Conservation (phyloP, 345 rosid genomes). For the Rhizophora mangle region DNA sequence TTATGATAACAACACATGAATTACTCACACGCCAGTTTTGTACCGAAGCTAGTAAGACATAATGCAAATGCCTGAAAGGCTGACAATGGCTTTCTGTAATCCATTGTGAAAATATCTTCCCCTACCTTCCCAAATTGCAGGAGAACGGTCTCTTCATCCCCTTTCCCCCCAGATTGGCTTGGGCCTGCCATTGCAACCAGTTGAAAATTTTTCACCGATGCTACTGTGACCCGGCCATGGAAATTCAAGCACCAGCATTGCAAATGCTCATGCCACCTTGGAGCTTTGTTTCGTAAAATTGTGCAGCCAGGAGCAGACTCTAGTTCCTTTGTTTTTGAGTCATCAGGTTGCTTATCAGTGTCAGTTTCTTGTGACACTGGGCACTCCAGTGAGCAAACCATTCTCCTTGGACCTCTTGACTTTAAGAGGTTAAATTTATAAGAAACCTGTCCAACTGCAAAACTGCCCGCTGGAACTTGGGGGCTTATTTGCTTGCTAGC, state of each 20-base stretch:
- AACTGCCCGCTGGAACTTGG: constrained; percentile 86
- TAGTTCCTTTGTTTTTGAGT: constrained; percentile 34
- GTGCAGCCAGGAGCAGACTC: constrained; percentile 40
- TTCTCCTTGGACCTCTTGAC: constrained; percentile 97
- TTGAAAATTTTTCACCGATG: constrained; percentile 92
- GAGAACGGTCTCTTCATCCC: constrained; percentile 79
- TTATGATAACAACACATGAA: background rate
- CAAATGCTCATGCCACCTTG: constrained; percentile 92
- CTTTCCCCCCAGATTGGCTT: constrained; percentile 82
- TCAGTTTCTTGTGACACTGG: constrained; percentile 39
- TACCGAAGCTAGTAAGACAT: constrained; percentile 94
- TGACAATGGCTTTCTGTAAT: constrained; percentile 84
- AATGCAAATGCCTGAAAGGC: constrained; percentile 92
- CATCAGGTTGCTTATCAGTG: constrained; percentile 27
- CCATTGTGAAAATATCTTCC: constrained; percentile 88
- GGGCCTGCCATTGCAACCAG: constrained; percentile 71
- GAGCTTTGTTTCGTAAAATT: constrained; percentile 75
- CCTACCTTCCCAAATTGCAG: constrained; percentile 93
- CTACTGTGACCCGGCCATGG: constrained; percentile 91
- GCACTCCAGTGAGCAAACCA: constrained; percentile 70
- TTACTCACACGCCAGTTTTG: constrained; percentile 91
- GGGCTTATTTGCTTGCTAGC: constrained; percentile 97
- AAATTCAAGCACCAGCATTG: constrained; percentile 98
- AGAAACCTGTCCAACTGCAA: constrained; percentile 73
- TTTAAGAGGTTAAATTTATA: constrained; percentile 92